Conservation (phyloP, 306 rosid genomes). For the Luffa aegyptiaca region DNA sequence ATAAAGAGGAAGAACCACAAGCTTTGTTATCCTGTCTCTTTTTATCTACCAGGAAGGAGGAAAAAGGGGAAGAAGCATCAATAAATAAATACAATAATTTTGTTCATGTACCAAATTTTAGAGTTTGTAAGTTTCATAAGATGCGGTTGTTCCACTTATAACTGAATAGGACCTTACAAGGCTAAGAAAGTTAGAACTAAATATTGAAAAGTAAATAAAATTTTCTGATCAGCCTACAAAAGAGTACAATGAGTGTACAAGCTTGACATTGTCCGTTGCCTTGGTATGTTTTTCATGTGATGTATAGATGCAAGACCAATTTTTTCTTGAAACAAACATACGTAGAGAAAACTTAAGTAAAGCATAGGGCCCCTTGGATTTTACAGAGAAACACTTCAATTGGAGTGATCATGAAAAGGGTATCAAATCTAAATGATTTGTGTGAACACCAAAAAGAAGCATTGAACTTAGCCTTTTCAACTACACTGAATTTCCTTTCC, state of each 20-base stretch:
- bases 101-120: neutral
- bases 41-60: constrained; percentile 45
- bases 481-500: neutral
- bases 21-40: constrained; percentile 78
- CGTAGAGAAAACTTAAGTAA: too few species aligned
- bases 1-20: constrained; percentile 98
- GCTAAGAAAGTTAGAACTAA: neutral
- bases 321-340: neutral
- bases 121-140: neutral
- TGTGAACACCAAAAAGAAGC: neutral
- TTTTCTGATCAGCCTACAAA: neutral
- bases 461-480: neutral
- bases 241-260: neutral
- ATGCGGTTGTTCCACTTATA: neutral
- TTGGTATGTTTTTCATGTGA: neutral
- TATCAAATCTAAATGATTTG: neutral
- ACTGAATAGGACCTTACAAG: neutral
- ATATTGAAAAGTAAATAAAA: neutral
- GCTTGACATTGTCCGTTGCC: neutral
- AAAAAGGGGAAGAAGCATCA: constrained; percentile 12
- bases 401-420: neutral
- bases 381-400: neutral
- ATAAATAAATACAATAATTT: constrained; percentile 11
- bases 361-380: neutral
- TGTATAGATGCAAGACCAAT: neutral